Evolutionary conservation across 805 yeast species (phyloP).

Genomic region (Candida mattraensis): DNA sequence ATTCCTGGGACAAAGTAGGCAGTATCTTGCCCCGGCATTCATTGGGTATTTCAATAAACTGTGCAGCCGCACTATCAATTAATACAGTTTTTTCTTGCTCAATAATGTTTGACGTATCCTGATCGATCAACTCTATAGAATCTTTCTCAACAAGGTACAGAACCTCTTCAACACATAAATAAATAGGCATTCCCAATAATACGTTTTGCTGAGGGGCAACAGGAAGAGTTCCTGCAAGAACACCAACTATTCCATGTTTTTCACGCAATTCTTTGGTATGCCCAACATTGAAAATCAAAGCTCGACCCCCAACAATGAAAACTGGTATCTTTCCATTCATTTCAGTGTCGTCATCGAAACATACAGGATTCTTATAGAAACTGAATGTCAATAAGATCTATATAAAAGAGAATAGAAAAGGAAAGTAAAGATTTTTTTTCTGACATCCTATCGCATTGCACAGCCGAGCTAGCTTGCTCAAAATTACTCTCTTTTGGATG

Average conservation of each 20-base stretch:
- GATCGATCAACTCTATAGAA: constrained; percentile 7
- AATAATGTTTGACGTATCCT: neutral
- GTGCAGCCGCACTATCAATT: neutral
- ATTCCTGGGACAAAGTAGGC: constrained; percentile 9
- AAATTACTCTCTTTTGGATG: too few species aligned
- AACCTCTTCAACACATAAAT: constrained; percentile 71
- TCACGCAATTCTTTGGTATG: constrained; percentile 55
- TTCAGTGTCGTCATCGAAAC: constrained; percentile 3
- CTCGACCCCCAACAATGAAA: constrained; percentile 41
- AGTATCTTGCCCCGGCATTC: too few species aligned
- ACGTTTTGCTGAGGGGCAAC: constrained; percentile 91
- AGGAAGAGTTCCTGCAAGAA: constrained; percentile 79
- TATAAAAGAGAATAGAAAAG: too few species aligned
- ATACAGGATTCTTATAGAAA: too few species aligned
- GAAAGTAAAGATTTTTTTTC: too few species aligned
- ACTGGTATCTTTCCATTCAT: constrained; percentile 36
- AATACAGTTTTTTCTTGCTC: neutral
- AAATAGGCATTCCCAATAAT: constrained; percentile 82
- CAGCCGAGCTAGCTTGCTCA: too few species aligned
- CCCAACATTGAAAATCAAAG: constrained; percentile 58
- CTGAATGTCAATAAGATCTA: too few species aligned
- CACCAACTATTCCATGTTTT: constrained; percentile 66
- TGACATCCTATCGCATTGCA: too few species aligned
- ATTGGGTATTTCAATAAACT: constrained; percentile 5
- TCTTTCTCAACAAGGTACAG: constrained; percentile 52